Conservation (phyloP, 2,329 filamentous ascomycete species). For the Penicillium brasilianum region DNA sequence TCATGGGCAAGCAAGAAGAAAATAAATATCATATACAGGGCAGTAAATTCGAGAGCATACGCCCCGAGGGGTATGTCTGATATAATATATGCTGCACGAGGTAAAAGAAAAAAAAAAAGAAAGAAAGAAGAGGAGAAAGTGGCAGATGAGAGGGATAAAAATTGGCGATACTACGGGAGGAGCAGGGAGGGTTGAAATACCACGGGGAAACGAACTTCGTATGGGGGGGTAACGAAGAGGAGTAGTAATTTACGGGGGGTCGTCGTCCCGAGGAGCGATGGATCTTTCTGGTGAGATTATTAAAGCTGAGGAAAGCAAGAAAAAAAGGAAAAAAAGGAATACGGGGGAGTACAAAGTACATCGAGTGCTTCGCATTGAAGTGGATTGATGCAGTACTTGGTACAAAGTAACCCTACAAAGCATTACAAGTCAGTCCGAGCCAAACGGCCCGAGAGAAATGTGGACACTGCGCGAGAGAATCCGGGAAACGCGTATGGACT, state of each 20-base stretch:
- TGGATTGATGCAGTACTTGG: neutral
- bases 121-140: constrained; percentile 18
- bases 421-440: no score
- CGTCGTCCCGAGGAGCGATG: neutral
- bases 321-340: neutral
- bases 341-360: neutral
- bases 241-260: constrained; percentile 12
- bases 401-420: neutral
- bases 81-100: constrained; percentile 2
- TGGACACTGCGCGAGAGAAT: neutral
- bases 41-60: constrained; percentile 3
- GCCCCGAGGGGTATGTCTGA: constrained; percentile 13
- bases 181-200: constrained; percentile 26
- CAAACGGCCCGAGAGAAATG: constrained; percentile 1
- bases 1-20: constrained; percentile 3
- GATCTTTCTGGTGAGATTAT: constrained; percentile 13
- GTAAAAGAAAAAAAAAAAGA: constrained; percentile 13
- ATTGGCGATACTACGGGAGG: constrained; percentile 30
- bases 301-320: constrained; percentile 17
- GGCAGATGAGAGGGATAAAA: constrained; percentile 28
- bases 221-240: constrained; percentile 6
- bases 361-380: neutral
- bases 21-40: constrained; percentile 7
- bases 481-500: neutral
- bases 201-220: constrained; percentile 17